Percentiles rank a stretch among this genome's conserved stretches.
Evolutionary conservation across 2,329 filamentous ascomycete genomes (phyloP).

Genomic region (Penicillium thymicola): DNA sequence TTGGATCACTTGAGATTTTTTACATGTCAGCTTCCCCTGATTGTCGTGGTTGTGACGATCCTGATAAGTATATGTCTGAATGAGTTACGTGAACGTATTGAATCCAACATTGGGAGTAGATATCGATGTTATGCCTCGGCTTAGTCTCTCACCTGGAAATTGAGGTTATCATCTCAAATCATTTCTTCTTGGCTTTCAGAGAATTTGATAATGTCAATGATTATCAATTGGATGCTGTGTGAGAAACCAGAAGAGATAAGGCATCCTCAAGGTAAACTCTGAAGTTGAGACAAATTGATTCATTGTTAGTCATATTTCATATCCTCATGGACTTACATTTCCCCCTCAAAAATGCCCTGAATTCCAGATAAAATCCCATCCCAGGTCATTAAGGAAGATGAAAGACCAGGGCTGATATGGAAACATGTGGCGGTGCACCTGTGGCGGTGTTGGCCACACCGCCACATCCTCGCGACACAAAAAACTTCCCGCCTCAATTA

Average conservation of each 20-base stretch:
- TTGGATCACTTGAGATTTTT: background rate
- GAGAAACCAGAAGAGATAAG: background rate
- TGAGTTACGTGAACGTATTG: conserved; percentile 4
- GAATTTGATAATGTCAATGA: background rate
- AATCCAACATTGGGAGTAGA: background rate
- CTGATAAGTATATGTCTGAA: background rate
- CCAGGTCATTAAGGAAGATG: background rate
- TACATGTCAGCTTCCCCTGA: background rate
- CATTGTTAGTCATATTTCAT: background rate
- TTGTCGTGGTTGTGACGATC: background rate
- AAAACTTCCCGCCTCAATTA: conserved; percentile 26
- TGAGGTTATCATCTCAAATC: background rate
- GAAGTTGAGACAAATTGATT: background rate
- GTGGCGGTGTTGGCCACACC: conserved; percentile 13
- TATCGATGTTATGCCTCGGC: background rate
- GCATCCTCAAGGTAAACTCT: background rate
- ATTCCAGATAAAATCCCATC: background rate
- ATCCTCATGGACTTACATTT: background rate
- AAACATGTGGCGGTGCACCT: conserved; percentile 13
- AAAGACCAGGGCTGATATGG: background rate
- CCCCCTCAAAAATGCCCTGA: accelerated
- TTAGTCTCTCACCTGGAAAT: background rate
- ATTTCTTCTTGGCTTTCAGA: background rate
- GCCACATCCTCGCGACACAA: conserved; percentile 29
- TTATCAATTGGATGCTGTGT: background rate